Evolutionary conservation across 805 yeast genomes (phyloP).

Genomic region (Suhomyces sp.): DNA sequence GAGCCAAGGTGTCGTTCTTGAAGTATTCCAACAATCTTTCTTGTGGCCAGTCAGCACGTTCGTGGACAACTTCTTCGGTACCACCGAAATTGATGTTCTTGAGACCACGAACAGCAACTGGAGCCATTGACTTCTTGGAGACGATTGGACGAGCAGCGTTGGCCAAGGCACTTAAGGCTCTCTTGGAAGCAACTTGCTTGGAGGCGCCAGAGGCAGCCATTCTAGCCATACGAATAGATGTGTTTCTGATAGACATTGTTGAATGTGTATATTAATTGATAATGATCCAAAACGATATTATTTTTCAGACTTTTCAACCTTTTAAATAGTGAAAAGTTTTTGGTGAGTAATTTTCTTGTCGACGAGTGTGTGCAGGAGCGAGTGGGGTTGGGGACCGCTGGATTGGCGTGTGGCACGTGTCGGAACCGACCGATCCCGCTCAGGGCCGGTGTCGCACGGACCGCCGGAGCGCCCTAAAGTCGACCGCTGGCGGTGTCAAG

Average conservation of each 20-base stretch:
- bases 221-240: conserved; percentile 47
- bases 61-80: conserved; percentile 91
- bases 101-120: conserved; percentile 78
- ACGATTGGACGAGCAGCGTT: conserved; percentile 45
- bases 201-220: conserved; percentile 42
- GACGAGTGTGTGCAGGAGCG: conserved; percentile 2
- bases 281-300: not conserved
- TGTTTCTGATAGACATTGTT: conserved; percentile 44
- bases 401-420: conserved; percentile 2
- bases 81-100: conserved; percentile 98
- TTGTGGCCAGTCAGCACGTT: conserved; percentile 99
- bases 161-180: conserved; percentile 60
- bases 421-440: not conserved
- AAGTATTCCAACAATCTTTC: conserved; percentile 94
- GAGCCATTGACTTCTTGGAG: conserved; percentile 36
- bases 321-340: conserved; percentile 5
- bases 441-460: conserved; percentile 6
- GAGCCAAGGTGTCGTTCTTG: conserved; percentile 96
- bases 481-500: not conserved
- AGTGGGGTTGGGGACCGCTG: not conserved
- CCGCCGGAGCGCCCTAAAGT: not conserved
- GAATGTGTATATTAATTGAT: not conserved
- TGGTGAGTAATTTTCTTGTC: conserved; percentile 4
- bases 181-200: conserved; percentile 52
- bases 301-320: conserved; percentile 1